Base-by-base conservation (phyloP, 139 green algal genomes). In the Micractinium conductrix region DNA sequence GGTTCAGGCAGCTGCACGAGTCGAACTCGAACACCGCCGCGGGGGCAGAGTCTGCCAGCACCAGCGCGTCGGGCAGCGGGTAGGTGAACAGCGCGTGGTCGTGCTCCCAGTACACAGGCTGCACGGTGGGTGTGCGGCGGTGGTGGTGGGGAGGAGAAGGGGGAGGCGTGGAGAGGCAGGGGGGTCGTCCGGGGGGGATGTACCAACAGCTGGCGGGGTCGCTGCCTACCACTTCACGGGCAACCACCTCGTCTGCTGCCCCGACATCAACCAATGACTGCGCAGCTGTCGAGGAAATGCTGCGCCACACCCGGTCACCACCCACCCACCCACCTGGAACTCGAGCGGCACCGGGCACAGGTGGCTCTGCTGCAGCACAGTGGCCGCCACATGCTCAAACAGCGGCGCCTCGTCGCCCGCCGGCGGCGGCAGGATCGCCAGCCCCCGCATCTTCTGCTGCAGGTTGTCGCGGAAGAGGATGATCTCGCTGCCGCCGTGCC, bases 311-410 rank as follows among this genome's bases (percentile, higher is more conserved):
- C n/a, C n/a, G n/a, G n/a, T n/a, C n/a, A n/a, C n/a, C n/a, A n/a
- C n/a, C n/a, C n/a, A n/a, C 43, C 0, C 12, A 0, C 81, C 19
- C 60, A 81, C 81, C 89, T 98, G 94, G 24, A 83, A 86, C 38
- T 93, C 90, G 60, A 99, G 86, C 0, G 96, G 96, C 68, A 98
- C 85, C 2, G 96, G 96, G 82, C 93, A 96, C 79, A 99, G 91
- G 88, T 98, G 95, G 21, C 78, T 88, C 88, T 99, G 95, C 92
- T 98, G 95, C 86, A 98, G 88, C 65, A 99, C 76, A 45, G 96
- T 99, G 43, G 90, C 87, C 19, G 88, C 87, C 28, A 97, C 71
- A 76, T 98, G 93, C 40, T 91, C 75, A 84, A 92, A 88, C 19
- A 86, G 30, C 60, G 79, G 74, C 28, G 69, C 62, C 21, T 68